Conservation (phyloP, 257 asterid genomes). For the Capsicum pubescens region DNA sequence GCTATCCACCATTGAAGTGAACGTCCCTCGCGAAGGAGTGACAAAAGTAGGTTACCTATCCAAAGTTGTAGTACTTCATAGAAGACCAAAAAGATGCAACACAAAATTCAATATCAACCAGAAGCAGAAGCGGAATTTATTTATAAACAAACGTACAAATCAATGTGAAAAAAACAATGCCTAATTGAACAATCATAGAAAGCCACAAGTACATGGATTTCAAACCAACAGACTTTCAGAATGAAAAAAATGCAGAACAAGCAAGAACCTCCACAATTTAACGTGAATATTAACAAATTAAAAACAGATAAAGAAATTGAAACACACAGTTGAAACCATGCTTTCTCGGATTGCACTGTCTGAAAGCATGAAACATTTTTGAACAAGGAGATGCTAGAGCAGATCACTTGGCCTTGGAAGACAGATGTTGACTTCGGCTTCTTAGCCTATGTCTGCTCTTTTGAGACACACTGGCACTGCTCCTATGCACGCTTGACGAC, state of each 20-base stretch:
- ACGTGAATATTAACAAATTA: background rate
- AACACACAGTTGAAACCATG: background rate
- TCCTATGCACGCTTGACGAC: conserved; percentile 41
- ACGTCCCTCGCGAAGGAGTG: background rate
- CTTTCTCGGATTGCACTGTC: background rate
- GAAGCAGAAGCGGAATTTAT: background rate
- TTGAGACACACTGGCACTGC: conserved; percentile 43
- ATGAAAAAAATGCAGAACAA: background rate
- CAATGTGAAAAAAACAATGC: background rate
- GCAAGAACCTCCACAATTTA: conserved; percentile 15
- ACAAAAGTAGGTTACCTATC: background rate
- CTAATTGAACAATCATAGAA: background rate
- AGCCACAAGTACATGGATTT: background rate
- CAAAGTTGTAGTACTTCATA: background rate
- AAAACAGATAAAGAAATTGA: background rate
- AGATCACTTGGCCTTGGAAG: conserved; percentile 41
- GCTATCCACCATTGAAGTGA: background rate
- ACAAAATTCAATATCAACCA: background rate
- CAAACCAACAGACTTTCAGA: background rate
- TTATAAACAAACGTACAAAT: background rate
- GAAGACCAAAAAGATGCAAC: background rate
- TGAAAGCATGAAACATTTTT: background rate
- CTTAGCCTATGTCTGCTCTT: conserved; percentile 53
- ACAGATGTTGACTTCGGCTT: conserved; percentile 41
- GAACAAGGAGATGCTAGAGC: conserved; percentile 26